Base-by-base conservation (phyloP, 352 stramenopile genomes). In the Blastocystis sp. region DNA sequence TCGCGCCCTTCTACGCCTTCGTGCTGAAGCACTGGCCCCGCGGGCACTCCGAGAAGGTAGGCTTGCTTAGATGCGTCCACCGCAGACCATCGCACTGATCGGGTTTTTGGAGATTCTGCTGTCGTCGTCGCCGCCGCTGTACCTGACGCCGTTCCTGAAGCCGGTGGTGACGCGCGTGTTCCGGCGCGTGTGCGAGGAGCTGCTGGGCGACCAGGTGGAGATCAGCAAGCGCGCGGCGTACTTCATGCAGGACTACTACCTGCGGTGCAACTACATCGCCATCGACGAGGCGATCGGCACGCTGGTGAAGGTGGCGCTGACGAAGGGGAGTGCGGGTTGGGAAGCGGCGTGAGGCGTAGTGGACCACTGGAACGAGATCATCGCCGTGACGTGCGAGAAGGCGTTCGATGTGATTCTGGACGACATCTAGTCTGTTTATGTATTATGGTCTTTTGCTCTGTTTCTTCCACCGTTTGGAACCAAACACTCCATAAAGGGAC, bases 361-460 rank as follows among this genome's bases (percentile, higher is more conserved):
- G 66, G 66, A 77, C 60, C 66, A 77, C 66, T 77, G 66, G 66
- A 77, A 77, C 66, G 66, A 77, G 43, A 34, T 77, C 21, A 43
- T 77, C 6, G 66, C 66, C n/a, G 60, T 21, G 4, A 60, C 66
- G n/a, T 77, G 66, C 52, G 66, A 77, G 34, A 77, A 77, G 34
- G 45, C 66, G 24, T 77, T 77, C 40, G 66, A 77, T 77, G 14
- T 77, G 40, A 77, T 77, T 48, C 34, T 77, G 9, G 66, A 77
- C 60, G 66, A 54, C 52, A 38, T 77, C 38, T 77, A 77, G 66
- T 77, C 66, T 61, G 28, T 77, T 77, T 77, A 77, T 60, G 66
- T 77, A 77, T 34, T 42, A 34, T 34, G 28, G 28, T 34, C 28
- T n/a, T 77, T 48, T 76, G 38, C 9, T 0, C 38, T 76, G 65